Conservation (phyloP, 1,139 yeast species). For the Magnusiomyces tetraspermus region DNA sequence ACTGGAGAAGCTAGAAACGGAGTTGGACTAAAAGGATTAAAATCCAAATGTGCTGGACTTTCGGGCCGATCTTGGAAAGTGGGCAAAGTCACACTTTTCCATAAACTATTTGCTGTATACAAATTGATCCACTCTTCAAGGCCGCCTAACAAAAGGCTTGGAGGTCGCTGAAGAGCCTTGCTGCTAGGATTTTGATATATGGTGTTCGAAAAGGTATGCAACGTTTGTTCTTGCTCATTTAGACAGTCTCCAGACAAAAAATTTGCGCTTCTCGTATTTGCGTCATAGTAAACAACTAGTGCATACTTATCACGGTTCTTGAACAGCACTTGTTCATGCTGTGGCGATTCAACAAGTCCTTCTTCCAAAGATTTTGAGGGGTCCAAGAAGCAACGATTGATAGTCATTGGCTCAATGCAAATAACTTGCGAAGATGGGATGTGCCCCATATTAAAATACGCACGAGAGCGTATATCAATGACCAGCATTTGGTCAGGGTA, state of each 20-base stretch:
- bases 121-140: conserved; percentile 38
- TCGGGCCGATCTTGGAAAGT: too few relatives aligned
- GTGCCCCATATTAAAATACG: conserved; percentile 51
- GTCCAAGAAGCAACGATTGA: conserved; percentile 39
- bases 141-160: conserved; percentile 52
- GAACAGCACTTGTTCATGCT: conserved; percentile 44
- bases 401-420: conserved; percentile 57
- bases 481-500: conserved; percentile 36
- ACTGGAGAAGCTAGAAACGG: too few relatives aligned
- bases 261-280: conserved; percentile 18
- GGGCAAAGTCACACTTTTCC: too few relatives aligned
- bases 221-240: conserved; percentile 17
- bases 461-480: conserved; percentile 57
- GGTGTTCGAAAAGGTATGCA: conserved; percentile 19
- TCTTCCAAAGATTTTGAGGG: conserved; percentile 51
- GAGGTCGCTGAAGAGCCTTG: conserved; percentile 42
- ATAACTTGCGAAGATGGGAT: conserved; percentile 47
- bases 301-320: conserved; percentile 47
- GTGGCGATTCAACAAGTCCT: conserved; percentile 46
- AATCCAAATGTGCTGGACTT: too few relatives aligned
- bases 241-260: conserved; percentile 18
- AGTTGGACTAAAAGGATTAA: too few relatives aligned
- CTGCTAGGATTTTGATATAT: conserved; percentile 35
- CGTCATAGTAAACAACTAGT: conserved; percentile 54
- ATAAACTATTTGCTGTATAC: conserved; percentile 15